Conservation (phyloP, 805 yeast genomes). For the Metschnikowia shivogae region DNA sequence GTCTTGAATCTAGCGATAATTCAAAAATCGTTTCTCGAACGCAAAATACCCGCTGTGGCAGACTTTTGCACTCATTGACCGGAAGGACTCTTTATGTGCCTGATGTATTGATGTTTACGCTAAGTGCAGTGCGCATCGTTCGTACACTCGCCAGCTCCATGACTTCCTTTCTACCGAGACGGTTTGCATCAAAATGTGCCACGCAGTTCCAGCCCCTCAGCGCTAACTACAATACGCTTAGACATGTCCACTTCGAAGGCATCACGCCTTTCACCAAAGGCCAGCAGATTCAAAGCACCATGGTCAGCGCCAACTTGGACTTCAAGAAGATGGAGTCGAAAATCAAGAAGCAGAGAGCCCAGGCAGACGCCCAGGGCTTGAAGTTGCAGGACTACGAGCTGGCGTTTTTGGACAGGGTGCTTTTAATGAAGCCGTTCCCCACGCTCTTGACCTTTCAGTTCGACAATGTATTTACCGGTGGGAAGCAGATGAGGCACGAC, state of each 20-base stretch:
- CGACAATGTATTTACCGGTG: conserved; percentile 85
- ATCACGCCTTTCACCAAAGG: conserved; percentile 45
- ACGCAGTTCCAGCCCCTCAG: conserved; percentile 29
- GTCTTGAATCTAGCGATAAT: too few relatives aligned
- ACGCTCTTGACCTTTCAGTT: conserved; percentile 79
- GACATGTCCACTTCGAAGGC: conserved; percentile 42
- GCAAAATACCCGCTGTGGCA: too few relatives aligned
- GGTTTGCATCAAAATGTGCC: conserved; percentile 13
- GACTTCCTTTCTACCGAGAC: conserved; percentile 6
- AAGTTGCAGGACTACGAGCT: conserved; percentile 46
- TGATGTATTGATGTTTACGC: too few relatives aligned
- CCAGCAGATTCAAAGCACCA: conserved; percentile 49
- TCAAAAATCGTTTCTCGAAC: too few relatives aligned
- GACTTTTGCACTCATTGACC: too few relatives aligned
- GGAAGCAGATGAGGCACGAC: conserved; percentile 68
- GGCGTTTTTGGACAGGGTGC: conserved; percentile 39
- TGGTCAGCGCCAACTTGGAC: conserved; percentile 55
- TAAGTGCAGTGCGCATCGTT: conserved; percentile 2
- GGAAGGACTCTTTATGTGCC: too few relatives aligned
- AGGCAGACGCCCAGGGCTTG: conserved; percentile 37
- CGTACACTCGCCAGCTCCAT: not conserved
- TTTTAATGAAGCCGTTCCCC: conserved; percentile 53
- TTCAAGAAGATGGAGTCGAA: conserved; percentile 51
- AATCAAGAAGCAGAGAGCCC: conserved; percentile 38
- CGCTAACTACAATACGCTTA: conserved; percentile 31